phyloP scores from a whole-genome alignment of 2,329 filamentous ascomycete species.

The Neopestalotiopsis rosae region DNA sequence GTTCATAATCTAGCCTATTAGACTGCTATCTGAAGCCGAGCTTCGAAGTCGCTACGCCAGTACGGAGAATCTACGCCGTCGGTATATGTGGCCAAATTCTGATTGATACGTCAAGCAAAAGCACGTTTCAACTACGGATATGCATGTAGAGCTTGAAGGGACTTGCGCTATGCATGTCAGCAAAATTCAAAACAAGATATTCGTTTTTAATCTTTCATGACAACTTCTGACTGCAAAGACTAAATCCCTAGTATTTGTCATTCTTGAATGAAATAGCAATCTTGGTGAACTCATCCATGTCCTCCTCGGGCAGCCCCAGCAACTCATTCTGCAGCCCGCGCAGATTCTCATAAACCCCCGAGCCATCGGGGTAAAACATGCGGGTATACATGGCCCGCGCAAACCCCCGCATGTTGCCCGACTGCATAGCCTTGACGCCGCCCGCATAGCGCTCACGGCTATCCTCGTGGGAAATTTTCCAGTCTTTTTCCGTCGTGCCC shows the following conservation, averaged over 20 bases:
- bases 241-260: background rate
- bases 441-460: background rate
- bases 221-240: no score
- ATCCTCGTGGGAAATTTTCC: slow-evolving; percentile 15
- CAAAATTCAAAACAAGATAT: background rate
- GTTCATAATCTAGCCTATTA: no score
- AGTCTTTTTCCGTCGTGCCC: slow-evolving; percentile 24
- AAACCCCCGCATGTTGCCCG: slow-evolving; percentile 15
- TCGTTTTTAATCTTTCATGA: background rate
- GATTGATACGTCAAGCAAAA: no score
- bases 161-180: no score
- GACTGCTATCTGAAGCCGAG: no score
- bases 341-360: slow-evolving; percentile 11
- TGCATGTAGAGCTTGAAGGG: no score
- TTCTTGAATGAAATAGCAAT: slow-evolving; percentile 6
- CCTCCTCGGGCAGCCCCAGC: slow-evolving; percentile 18
- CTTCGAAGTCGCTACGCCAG: no score
- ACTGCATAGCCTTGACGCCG: slow-evolving; percentile 1
- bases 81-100: no score
- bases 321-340: slow-evolving; percentile 15
- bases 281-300: slow-evolving; percentile 20
- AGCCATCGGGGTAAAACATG: slow-evolving; percentile 19
- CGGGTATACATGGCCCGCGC: slow-evolving; percentile 17
- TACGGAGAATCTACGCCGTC: no score
- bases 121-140: no score